These are phyloP conservation scores for Areca catechu DNA, from an alignment of 176 grass and related monocot species.

Conservation along the genomic window DNA sequence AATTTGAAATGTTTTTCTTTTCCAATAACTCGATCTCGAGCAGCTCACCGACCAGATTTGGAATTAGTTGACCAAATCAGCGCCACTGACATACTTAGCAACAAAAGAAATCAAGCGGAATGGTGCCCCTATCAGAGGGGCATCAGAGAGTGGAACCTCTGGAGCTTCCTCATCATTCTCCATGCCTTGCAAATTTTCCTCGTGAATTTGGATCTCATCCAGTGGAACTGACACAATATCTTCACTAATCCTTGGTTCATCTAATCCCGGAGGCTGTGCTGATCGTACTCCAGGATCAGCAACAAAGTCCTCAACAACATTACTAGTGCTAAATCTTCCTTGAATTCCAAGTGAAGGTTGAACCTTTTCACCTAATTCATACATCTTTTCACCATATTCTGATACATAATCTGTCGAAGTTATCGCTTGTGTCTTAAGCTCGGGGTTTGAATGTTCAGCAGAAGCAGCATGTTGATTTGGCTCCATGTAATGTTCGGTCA, in stretches of 20 bases:
- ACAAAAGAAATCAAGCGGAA: constrained; percentile 92
- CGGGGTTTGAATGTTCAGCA: constrained; percentile 15
- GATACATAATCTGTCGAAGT: constrained; percentile 24
- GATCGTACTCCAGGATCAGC: constrained; percentile 27
- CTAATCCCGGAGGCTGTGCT: constrained; percentile 28
- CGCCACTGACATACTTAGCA: constrained; percentile 76
- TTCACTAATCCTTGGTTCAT: constrained; percentile 35
- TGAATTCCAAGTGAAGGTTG: not conserved
- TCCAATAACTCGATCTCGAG: constrained; percentile 9
- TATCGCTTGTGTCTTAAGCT: constrained; percentile 13
- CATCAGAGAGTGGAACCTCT: constrained; percentile 56
- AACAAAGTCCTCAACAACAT: constrained; percentile 6
- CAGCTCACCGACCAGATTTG: not conserved
- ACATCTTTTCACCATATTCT: constrained; percentile 16
- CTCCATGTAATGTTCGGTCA: constrained; percentile 27
- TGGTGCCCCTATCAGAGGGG: constrained; percentile 76
- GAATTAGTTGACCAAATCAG: constrained; percentile 60
- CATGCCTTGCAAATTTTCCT: constrained; percentile 23
- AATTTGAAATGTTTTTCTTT: too few relatives aligned
- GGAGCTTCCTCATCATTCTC: constrained; percentile 21
- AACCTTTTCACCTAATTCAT: too few relatives aligned
- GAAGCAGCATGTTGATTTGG: constrained; percentile 10
- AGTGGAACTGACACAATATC: constrained; percentile 52
- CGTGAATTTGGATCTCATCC: constrained; percentile 66
- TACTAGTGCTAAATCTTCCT: constrained; percentile 8